These are phyloP conservation scores for Coemansia sp. DNA, from an alignment of 192 early-diverging fungal genomes.

Conservation along the genomic window DNA sequence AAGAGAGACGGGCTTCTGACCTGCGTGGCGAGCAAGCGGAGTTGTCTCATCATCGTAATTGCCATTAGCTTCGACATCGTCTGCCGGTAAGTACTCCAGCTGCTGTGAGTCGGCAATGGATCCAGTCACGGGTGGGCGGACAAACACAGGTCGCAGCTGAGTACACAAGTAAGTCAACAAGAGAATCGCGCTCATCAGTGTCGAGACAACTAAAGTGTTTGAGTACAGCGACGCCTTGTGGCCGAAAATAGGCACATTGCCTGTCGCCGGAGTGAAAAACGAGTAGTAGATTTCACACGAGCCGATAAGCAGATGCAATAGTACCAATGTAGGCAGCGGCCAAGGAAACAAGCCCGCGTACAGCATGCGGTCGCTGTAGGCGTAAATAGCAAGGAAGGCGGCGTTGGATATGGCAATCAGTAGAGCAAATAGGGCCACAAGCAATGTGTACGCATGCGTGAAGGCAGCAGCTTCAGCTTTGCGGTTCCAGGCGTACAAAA, in stretches of 20 bases:
- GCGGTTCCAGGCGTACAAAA: background rate
- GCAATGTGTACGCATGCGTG: background rate
- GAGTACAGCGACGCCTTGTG: conserved; percentile 17
- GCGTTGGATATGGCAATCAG: background rate
- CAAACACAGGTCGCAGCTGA: conserved; percentile 31
- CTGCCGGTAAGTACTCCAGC: background rate
- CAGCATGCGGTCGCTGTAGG: conserved; percentile 13
- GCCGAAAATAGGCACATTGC: conserved; percentile 19
- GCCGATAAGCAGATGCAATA: conserved; percentile 4
- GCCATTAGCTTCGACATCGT: background rate
- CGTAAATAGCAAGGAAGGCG: too few relatives aligned
- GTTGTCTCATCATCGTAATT: conserved; percentile 4
- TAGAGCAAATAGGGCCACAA: background rate
- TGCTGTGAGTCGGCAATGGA: background rate
- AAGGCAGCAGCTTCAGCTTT: background rate
- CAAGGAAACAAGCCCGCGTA: conserved; percentile 29
- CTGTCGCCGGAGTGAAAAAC: conserved; percentile 26
- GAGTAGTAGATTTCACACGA: conserved; percentile 23
- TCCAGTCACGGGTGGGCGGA: background rate
- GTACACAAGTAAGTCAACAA: conserved; percentile 7
- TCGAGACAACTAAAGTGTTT: conserved; percentile 12
- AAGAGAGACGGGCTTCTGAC: conserved; percentile 16
- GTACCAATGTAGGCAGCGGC: conserved; percentile 15
- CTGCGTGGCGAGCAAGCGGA: conserved; percentile 27
- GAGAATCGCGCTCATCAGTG: background rate